Conservation (phyloP, 768 basidiomycete species). For the Russula compacta region DNA sequence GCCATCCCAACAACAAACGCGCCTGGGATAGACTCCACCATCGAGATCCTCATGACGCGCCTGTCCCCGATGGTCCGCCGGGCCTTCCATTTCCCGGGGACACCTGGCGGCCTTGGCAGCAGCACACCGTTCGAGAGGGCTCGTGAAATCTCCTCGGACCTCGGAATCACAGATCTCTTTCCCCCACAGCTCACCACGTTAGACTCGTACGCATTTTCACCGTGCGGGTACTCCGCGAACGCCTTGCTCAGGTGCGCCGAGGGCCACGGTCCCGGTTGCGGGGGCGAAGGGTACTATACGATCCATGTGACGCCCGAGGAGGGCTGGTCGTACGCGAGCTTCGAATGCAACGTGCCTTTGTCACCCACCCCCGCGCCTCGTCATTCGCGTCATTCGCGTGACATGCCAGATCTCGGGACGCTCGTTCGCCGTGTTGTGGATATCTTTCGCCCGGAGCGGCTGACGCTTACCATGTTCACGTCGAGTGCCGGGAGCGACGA, state of each 20-base stretch:
- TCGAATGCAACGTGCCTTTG: constrained; percentile 95
- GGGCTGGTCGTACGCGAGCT: constrained; percentile 97
- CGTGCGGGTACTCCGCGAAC: constrained; percentile 95
- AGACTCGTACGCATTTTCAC: constrained; percentile 89
- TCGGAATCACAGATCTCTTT: constrained; percentile 81
- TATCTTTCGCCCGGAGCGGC: constrained; percentile 85
- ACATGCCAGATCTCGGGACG: constrained; percentile 67
- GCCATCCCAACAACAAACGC: constrained; percentile 1
- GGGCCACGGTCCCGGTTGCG: constrained; percentile 22
- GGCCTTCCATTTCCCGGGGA: constrained; percentile 55
- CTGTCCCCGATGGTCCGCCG: constrained; percentile 66
- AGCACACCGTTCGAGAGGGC: constrained; percentile 42
- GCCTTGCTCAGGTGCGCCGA: constrained; percentile 58
- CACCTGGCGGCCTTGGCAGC: constrained; percentile 20
- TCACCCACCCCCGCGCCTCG: constrained; percentile 30
- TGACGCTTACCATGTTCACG: constrained; percentile 87
- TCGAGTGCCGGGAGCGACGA: constrained; percentile 48
- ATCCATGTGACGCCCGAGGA: constrained; percentile 98
- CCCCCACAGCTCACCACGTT: constrained; percentile 68
- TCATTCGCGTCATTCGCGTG: constrained; percentile 28
- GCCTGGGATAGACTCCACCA: constrained; percentile 69
- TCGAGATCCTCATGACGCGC: constrained; percentile 97
- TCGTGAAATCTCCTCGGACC: constrained; percentile 49
- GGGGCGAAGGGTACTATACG: constrained; percentile 89
- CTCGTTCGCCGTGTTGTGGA: constrained; percentile 82